A percentile compares a stretch with the other conserved stretches of the same genome.
Evolutionary conservation across 2,329 filamentous ascomycete genomes (phyloP).

Genomic region (Uncinocarpus reesii): DNA sequence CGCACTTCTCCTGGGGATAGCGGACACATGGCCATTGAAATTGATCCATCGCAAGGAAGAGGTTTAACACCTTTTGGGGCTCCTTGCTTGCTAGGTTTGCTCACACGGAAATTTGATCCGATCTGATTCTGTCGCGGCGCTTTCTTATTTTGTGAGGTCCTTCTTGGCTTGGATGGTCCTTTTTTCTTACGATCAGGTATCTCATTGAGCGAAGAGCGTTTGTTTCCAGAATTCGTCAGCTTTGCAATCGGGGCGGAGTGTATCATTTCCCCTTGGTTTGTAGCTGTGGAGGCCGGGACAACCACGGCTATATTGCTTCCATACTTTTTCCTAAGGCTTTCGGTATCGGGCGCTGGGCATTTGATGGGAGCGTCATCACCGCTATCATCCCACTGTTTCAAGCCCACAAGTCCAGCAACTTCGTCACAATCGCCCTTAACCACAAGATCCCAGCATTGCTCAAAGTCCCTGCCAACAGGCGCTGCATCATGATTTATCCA

Average conservation of each 20-base stretch:
- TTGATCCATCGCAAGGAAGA: constrained; percentile 20
- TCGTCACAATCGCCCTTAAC: constrained; percentile 81
- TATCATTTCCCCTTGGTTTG: constrained; percentile 23
- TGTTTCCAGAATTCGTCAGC: constrained; percentile 19
- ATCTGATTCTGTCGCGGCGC: constrained; percentile 8
- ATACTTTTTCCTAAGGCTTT: constrained; percentile 33
- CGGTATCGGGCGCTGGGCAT: constrained; percentile 30
- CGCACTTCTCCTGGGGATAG: constrained; percentile 28
- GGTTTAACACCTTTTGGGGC: constrained; percentile 23
- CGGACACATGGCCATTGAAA: constrained; percentile 28
- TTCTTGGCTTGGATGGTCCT: constrained; percentile 11
- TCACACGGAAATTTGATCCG: constrained; percentile 11
- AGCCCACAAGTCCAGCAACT: constrained; percentile 61
- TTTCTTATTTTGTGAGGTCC: constrained; percentile 10
- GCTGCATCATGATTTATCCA: constrained; percentile 91
- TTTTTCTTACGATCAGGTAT: constrained; percentile 19
- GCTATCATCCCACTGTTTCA: constrained; percentile 48
- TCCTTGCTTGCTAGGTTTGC: constrained; percentile 9
- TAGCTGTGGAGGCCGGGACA: constrained; percentile 25
- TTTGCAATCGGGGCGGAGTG: neutral
- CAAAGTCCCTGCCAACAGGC: constrained; percentile 72
- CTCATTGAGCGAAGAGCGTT: constrained; percentile 17
- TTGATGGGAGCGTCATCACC: constrained; percentile 17
- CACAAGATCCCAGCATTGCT: constrained; percentile 86
- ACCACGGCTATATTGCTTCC: constrained; percentile 34